These are phyloP conservation scores for Sclerotiophoma versabilis DNA, from an alignment of 2,329 filamentous ascomycete species.

Conservation along the genomic window DNA sequence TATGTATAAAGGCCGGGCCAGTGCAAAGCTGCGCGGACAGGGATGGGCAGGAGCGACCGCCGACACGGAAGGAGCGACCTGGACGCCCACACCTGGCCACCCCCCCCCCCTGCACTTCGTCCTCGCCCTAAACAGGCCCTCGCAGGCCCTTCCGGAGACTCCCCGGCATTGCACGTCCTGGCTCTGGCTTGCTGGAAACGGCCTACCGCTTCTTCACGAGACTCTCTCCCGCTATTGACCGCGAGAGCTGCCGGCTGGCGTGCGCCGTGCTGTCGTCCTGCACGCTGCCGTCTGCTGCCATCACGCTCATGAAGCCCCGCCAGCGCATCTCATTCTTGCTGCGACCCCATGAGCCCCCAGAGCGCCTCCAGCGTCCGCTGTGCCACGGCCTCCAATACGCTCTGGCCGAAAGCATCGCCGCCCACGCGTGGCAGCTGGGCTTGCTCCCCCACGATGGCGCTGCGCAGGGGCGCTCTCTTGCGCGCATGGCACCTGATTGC, in stretches of 20 bases:
- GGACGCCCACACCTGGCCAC: conserved; percentile 26
- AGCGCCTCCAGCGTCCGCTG: conserved; percentile 2
- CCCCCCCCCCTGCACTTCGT: conserved; percentile 17
- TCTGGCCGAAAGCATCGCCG: conserved; percentile 27
- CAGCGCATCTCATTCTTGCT: conserved; percentile 15
- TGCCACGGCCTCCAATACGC: conserved; percentile 12
- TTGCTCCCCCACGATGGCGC: conserved; percentile 22
- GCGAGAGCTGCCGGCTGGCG: conserved; percentile 8
- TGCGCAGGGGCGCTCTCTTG: conserved; percentile 15
- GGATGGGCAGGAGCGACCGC: conserved; percentile 25
- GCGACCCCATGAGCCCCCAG: conserved; percentile 9
- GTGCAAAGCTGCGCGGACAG: conserved; percentile 24
- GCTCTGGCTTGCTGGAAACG: conserved; percentile 14
- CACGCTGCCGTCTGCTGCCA: conserved; percentile 1
- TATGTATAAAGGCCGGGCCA: conserved; percentile 29
- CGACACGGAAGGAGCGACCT: conserved; percentile 28
- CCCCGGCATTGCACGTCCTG: conserved; percentile 34
- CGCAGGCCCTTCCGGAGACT: conserved; percentile 22
- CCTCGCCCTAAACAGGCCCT: conserved; percentile 23
- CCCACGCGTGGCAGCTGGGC: conserved; percentile 27
- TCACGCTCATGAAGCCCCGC: background rate
- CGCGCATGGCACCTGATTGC: conserved; percentile 40
- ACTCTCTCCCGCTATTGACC: conserved; percentile 5
- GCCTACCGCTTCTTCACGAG: conserved; percentile 24
- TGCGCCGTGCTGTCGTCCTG: background rate